Conservation (phyloP, 257 asterid genomes). For the Parsonsia alboflavescens region DNA sequence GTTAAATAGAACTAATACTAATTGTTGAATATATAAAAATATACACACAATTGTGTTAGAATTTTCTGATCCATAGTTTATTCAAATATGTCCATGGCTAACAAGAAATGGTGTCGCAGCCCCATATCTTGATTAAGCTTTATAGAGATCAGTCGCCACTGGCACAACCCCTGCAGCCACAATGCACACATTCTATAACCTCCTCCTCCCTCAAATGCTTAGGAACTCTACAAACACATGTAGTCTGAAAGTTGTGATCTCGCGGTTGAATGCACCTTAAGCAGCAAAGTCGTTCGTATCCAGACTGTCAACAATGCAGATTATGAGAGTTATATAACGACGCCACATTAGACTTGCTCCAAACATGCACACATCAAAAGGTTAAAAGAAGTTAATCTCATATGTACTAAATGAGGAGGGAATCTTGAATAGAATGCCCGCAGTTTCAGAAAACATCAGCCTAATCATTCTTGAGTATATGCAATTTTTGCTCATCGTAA, state of each 20-base stretch:
- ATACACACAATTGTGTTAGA: too few species aligned
- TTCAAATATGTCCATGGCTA: too few species aligned
- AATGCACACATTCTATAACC: conserved; percentile 87
- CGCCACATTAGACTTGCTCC: neutral
- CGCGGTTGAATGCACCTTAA: conserved; percentile 18
- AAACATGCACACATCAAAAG: neutral
- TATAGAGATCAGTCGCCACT: conserved; percentile 63
- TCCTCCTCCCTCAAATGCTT: conserved; percentile 85
- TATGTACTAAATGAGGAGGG: too few species aligned
- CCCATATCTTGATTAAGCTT: neutral
- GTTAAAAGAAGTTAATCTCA: too few species aligned
- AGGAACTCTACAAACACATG: conserved; percentile 89
- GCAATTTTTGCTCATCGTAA: neutral
- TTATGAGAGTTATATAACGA: neutral
- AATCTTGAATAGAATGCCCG: neutral
- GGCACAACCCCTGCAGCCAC: conserved; percentile 89
- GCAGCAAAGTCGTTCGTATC: conserved; percentile 17
- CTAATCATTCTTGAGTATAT: neutral
- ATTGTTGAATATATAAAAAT: too few species aligned
- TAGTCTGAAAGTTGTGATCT: conserved; percentile 17
- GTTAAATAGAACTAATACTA: too few species aligned
- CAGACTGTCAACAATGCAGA: conserved; percentile 5
- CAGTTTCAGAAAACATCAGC: neutral
- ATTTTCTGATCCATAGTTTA: too few species aligned
- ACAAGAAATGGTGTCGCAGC: neutral